Evolutionary conservation across 148 eudicot species (phyloP), one percentile per base, ranked within the genome.

Genomic region (Camellia granthamiana): DNA sequence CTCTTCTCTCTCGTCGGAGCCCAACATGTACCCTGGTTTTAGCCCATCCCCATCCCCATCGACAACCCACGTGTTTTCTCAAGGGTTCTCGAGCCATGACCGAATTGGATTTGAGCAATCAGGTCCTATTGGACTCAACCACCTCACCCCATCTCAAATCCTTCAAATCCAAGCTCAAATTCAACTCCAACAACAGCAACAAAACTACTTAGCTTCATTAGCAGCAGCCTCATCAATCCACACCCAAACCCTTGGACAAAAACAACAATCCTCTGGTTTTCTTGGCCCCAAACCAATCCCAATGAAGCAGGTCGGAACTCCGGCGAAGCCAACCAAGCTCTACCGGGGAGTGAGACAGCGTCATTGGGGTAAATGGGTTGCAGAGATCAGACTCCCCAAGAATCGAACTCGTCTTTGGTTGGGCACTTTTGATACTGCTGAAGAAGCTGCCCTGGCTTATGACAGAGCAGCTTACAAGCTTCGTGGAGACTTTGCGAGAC

Each of bases 341-440:
- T 93, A 93, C 86, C 77, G 97, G 21, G 97, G 97, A 9, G 94
- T 92, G 47, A 85, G 97, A 62, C 97, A 93, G 84, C 74, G 97
- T 1, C 97, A 91, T 66, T 93, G 97, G 97, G 97, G 96, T 0
- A 93, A 90, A 80, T 93, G 97, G 97, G 97, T 93, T 0, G 97
- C 97, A 0, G 97, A 93, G 79, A 93, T 93, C 38, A 79, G 97
- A 79, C 87, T 93, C 6, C 97, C 97, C 11, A 90, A 84, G 85
- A 93, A 88, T 80, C 80, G 97, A 16, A 93, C 94, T 10, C 77
- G 97, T 30, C 94, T 93, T 42, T 93, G 97, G 97, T 86, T 93
- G 5, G 96, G 97, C 0, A 93, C 97, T 12, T 93, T 89, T 23
- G 90, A 92, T 19, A 83, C 90, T 0, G 88, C 90, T 18, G 90